A percentile compares a stretch with the other conserved stretches of the same genome.
Evolutionary conservation across 2,329 filamentous ascomycete genomes (phyloP).

Genomic region (Anisogramma anomala): DNA sequence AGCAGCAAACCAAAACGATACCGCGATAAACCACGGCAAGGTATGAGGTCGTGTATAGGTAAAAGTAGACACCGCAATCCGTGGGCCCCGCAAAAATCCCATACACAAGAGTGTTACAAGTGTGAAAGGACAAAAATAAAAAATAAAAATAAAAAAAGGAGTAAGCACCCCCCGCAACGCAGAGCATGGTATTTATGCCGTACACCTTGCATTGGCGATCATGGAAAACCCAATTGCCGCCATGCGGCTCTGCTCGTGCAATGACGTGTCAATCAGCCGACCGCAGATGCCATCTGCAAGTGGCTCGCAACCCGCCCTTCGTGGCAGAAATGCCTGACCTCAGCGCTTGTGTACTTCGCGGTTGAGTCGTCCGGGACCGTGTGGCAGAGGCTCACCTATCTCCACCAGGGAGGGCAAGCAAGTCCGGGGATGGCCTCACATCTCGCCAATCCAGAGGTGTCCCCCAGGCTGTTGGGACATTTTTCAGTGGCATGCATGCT

Average conservation of each 20-base stretch:
- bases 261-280: constrained; percentile 15
- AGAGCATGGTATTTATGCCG: neutral
- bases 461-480: too few relatives aligned
- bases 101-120: constrained; percentile 1
- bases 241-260: constrained; percentile 12
- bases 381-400: constrained; percentile 6
- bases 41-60: too few relatives aligned
- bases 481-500: neutral
- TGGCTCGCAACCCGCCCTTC: neutral
- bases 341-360: too few relatives aligned
- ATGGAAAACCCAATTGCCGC: constrained; percentile 5
- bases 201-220: constrained; percentile 1
- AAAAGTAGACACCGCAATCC: too few relatives aligned
- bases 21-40: neutral
- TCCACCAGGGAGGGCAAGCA: constrained; percentile 1
- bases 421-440: constrained; percentile 7
- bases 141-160: constrained; percentile 6
- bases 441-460: neutral
- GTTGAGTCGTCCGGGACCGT: neutral
- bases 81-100: too few relatives aligned
- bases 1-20: neutral
- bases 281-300: constrained; percentile 10
- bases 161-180: constrained; percentile 4
- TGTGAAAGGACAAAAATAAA: neutral
- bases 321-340: too few relatives aligned